Base-by-base conservation (phyloP, 2,329 filamentous ascomycete species). In the Colletotrichum zoysiae region DNA sequence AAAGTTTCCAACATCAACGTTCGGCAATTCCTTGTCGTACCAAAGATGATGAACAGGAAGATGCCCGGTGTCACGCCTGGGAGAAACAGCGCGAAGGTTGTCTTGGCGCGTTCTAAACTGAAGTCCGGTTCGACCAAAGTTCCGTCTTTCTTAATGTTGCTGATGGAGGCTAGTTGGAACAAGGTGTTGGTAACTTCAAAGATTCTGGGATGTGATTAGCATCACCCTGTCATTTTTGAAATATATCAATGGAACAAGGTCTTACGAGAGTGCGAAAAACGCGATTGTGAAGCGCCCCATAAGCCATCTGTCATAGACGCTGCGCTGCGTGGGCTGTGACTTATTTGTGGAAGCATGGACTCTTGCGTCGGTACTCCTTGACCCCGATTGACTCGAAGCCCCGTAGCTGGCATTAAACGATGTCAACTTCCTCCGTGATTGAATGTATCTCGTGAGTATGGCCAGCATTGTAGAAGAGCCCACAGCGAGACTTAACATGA, bases 231-330 rank as follows among this genome's bases (percentile, higher is more conserved):
- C 12, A 8, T 5, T 3, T 5, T 30, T 6, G 26, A 26, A 11
- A 12, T 2, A 18, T 3, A 8, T 30, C 12, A 16, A 51, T 30
- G 48, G 3, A 51, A 18, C 30, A 0, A 74, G 74, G 0, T 70
- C 73, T 44, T 78, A 51, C 48, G 48, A 51, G 48, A 51, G 48
- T 30, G 48, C 48, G 0, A 51, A 16, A 18, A 51, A 51, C 23
- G 48, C 48, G 12, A 51, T 26, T 16, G 48, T 51, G 48, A 51
- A 51, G 12, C 48, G 48, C 48, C 48, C 48, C 48, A 51, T 51
- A 14, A 51, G 48, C 48, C 48, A 51, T 18, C 48, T 51, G 48
- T 51, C 48, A 30, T 51, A 51, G 12, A 51, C 48, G 5, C 48
- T 51, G 23, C 23, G 48, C 23, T 14, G 48, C 23, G 23, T 3